These are phyloP conservation scores for Populus deltoides DNA, from an alignment of 345 rosid genomes.

Conservation along the genomic window DNA sequence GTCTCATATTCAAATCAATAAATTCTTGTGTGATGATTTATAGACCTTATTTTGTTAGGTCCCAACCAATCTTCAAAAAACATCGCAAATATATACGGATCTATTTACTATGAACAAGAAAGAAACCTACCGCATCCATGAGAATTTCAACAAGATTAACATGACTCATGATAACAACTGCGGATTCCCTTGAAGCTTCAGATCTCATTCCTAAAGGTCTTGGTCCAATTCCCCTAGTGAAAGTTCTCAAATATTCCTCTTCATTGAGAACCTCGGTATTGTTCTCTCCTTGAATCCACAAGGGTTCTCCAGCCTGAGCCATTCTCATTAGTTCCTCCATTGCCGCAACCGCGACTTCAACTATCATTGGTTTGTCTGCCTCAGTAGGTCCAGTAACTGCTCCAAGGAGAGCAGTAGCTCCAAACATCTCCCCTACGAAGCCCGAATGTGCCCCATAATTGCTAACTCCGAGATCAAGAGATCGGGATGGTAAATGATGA, in stretches of 20 bases:
- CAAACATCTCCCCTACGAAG: constrained; percentile 72
- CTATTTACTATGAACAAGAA: neutral
- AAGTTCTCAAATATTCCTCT: constrained; percentile 72
- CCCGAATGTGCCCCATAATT: constrained; percentile 56
- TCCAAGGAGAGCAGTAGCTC: constrained; percentile 55
- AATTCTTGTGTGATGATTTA: neutral
- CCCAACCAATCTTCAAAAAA: neutral
- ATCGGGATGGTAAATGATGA: constrained; percentile 48
- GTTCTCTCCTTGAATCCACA: constrained; percentile 60
- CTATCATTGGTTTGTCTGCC: constrained; percentile 83
- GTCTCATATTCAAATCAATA: neutral
- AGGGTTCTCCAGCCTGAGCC: constrained; percentile 74
- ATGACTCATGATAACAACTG: constrained; percentile 81
- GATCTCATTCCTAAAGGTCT: constrained; percentile 67
- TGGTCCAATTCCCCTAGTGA: constrained; percentile 83
- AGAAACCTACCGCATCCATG: constrained; percentile 77
- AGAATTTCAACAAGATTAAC: constrained; percentile 82
- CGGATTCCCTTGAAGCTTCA: constrained; percentile 84
- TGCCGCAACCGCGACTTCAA: constrained; percentile 90
- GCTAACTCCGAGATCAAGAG: constrained; percentile 50
- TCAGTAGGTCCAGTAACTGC: constrained; percentile 60
- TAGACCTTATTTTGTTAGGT: neutral
- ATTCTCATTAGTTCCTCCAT: constrained; percentile 91
- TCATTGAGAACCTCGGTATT: constrained; percentile 56
- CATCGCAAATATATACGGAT: neutral